Evolutionary conservation across 2,329 filamentous ascomycete genomes (phyloP), one percentile per base, ranked within the genome.

Genomic region (Sordariomycetes sp.): DNA sequence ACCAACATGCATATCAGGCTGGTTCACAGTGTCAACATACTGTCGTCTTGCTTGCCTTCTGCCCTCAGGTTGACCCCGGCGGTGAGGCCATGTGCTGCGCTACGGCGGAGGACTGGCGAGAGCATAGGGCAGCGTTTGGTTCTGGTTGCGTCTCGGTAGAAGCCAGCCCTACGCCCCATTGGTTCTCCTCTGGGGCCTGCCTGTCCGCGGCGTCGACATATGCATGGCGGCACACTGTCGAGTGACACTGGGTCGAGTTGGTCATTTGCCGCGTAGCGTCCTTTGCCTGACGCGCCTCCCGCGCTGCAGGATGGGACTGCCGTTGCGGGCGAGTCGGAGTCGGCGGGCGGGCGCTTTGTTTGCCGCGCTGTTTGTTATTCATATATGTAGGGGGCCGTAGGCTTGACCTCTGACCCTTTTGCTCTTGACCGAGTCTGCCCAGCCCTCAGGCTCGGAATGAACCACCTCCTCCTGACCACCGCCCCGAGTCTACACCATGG

Each of bases 401-500:
- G 15, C 28, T 17, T n/a, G 17, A 11, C 15, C 20, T 30, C 15
- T 14, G 36, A 32, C 27, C 39, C 38, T 40, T 39, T 39, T 36
- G 44, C 43, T 37, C 41, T 52, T 53, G 51, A 50, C 25, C 36
- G 41, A 32, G 31, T 42, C 38, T 7, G 28, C 28, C 28, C 28
- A 30, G 28, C 28, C n/a, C n/a, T n/a, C n/a, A n/a, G n/a, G n/a
- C 15, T 30, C 15, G 28, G 15, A 8, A 30, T 30, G 28, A 30
- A 11, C n/a, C 5, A 6, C n/a, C 6, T 17, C 20, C 14, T 30
- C 28, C 28, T 17, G 15, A 6, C 17, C 8, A 30, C n/a, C n/a
- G n/a, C n/a, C n/a, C n/a, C 28, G 8, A 37, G 41, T 40, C 32
- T 46, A 33, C 35, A 50, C 34, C 24, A 62, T 62, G 59, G 47